Conservation (phyloP, 169 alveolate genomes). For the Cryptosporidium tyzzeri region DNA sequence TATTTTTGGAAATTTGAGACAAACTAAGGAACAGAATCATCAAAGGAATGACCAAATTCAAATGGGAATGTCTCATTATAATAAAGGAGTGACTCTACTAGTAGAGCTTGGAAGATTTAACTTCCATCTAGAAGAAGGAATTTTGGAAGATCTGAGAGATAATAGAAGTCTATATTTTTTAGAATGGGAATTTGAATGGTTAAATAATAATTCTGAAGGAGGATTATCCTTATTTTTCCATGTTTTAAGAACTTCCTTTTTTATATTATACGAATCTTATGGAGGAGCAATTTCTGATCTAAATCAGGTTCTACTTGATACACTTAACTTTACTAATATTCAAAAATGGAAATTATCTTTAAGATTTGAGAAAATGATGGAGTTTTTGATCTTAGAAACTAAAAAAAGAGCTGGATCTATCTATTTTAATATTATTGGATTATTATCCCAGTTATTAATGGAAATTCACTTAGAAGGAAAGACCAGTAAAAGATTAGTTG, state of each 20-base stretch:
- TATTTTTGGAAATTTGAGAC: not conserved
- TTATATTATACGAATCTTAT: constrained; percentile 2
- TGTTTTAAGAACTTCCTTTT: constrained; percentile 44
- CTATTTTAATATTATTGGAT: constrained; percentile 28
- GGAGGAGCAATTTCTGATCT: not conserved
- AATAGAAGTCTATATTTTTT: not conserved
- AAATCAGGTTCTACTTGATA: not conserved
- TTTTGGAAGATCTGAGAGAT: constrained; percentile 17
- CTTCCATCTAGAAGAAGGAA: constrained; percentile 6
- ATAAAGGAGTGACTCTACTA: constrained; percentile 39
- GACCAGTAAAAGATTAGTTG: not conserved
- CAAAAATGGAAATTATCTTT: not conserved
- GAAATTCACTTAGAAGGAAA: constrained; percentile 17
- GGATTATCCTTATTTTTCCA: constrained; percentile 23
- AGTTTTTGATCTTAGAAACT: constrained; percentile 6
- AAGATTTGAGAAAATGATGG: not conserved
- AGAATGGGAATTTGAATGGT: constrained; percentile 6
- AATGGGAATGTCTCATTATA: constrained; percentile 37
- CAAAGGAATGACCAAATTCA: constrained; percentile 1
- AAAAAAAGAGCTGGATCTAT: constrained; percentile 21
- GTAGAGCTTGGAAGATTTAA: constrained; percentile 42
- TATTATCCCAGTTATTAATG: constrained; percentile 4
- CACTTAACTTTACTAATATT: not conserved
- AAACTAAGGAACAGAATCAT: not conserved
- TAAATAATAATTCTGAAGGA: constrained; percentile 14